phyloP scores from a whole-genome alignment of 1,284 basidiomycete species.

The Apiotrichum porosum region DNA sequence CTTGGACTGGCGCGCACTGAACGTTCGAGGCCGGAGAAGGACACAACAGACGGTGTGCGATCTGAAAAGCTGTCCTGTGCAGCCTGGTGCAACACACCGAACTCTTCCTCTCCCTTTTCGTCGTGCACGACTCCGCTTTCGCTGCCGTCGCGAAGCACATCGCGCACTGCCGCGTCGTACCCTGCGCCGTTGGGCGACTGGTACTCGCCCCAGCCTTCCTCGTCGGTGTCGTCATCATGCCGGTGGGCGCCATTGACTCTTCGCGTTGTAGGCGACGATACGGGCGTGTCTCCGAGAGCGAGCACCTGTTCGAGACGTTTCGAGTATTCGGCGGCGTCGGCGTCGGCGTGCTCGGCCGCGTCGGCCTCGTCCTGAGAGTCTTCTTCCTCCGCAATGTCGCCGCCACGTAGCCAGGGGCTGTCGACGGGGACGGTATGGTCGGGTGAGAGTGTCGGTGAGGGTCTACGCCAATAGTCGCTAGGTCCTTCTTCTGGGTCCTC shows the following conservation, averaged over 20 bases:
- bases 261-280: conserved; percentile 7
- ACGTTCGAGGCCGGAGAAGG: conserved; percentile 3
- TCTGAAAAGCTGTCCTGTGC: conserved; percentile 50
- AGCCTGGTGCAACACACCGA: conserved; percentile 14
- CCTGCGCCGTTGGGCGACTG: conserved; percentile 12
- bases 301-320: conserved; percentile 17
- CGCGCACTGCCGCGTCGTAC: conserved; percentile 19
- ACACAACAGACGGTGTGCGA: conserved; percentile 50
- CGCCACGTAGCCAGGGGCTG: conserved; percentile 6
- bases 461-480: conserved; percentile 21
- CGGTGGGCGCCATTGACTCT: background rate
- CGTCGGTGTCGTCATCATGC: conserved; percentile 1
- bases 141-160: conserved; percentile 19
- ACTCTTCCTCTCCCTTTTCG: conserved; percentile 33
- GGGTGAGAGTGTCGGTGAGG: conserved; percentile 4
- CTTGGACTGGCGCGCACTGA: conserved; percentile 6
- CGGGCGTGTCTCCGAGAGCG: conserved; percentile 2
- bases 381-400: background rate
- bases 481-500: conserved; percentile 14
- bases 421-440: background rate
- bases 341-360: conserved; percentile 2
- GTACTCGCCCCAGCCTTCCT: conserved; percentile 25
- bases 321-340: conserved; percentile 15
- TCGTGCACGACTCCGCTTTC: conserved; percentile 1
- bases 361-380: background rate